Base-by-base conservation (phyloP, 73 alveolate species). In the Blepharisma stoltei region DNA sequence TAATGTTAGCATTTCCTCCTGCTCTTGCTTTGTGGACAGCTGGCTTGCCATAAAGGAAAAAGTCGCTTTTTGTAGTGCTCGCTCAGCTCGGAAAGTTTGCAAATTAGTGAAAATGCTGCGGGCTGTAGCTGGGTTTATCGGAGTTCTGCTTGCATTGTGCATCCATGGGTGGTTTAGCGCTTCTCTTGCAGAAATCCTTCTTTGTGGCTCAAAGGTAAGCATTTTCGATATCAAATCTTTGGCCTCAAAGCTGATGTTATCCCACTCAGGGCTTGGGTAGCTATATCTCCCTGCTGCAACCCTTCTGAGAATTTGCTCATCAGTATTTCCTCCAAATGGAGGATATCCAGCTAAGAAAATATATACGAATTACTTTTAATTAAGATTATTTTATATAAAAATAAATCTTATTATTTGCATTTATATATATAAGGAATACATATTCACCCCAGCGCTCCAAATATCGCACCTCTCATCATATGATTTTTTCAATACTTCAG, bases 361-460 rank as follows among this genome's bases (percentile, higher is more conserved):
- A 78, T 79, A n/a, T n/a, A n/a, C n/a, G n/a, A n/a, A n/a, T n/a
- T n/a, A n/a, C n/a, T n/a, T n/a, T n/a, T n/a, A n/a, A n/a, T n/a
- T n/a, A n/a, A n/a, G n/a, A n/a, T n/a, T n/a, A n/a, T n/a, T n/a
- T n/a, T n/a, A n/a, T n/a, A n/a, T n/a, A n/a, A n/a, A n/a, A n/a
- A n/a, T n/a, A n/a, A n/a, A n/a, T n/a, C n/a, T n/a, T n/a, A n/a
- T n/a, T n/a, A n/a, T n/a, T n/a, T n/a, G n/a, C n/a, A n/a, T n/a
- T n/a, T n/a, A n/a, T n/a, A n/a, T n/a, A n/a, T n/a, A n/a, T 14
- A 81, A 46, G 7, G 77, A 47, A 81, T 84, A 90, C 55, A 83
- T 55, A 78, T 81, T 73, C 7, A 90, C 78, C 9, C 97, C 97
- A 65, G 89, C 71, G n/a, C 90, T 77, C 94, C 97, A 90, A 32